Evolutionary conservation across 495 filamentous ascomycete species (phyloP), one percentile per base, ranked within the genome.

Genomic region (Penicillium soppii): DNA sequence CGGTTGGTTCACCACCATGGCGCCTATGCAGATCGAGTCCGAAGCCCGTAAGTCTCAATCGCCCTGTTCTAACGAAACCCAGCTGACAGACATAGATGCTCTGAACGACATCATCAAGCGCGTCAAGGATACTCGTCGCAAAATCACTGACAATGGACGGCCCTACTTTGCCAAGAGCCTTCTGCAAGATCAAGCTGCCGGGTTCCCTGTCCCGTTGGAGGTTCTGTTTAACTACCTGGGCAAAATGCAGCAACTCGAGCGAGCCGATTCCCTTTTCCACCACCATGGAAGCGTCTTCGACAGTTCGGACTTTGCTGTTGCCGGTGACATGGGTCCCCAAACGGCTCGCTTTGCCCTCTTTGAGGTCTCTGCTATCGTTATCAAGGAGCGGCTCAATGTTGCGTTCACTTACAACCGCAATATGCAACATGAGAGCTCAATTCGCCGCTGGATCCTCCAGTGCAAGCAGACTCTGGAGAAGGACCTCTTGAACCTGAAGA

Each of bases 211-310:
- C 59, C 85, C 85, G 1, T 68, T 88, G 38, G 87, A 90, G 67
- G 78, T 89, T 26, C 71, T 84, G 4, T 86, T 89, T 63, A 88
- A 84, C 53, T 88, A 88, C 56, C 74, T 83, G 23, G 86, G 84
- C 3, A 70, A 75, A 9, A 66, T 81, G 29, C 83, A 85, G 48
- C 78, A 83, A 42, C 63, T 85, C 4, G 82, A 85, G 59, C 72
- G 78, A 2, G 68, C 75, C 8, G 80, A 85, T 30, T 77, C 82
- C 0, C 63, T 88, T 4, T 75, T 89, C 62, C 77, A 82, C 37
- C 77, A 78, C 49, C 77, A 79, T 16, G 83, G 86, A 32, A 78
- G 82, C 33, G 62, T 61, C 1, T 68, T 71, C 16, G 65, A 71
- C 42, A 69, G 62, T 15, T 59, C 67, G 5, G 63, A 75, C 35